These are phyloP conservation scores for Quercus mongolica DNA, from an alignment of 306 rosid species.

Conservation along the genomic window DNA sequence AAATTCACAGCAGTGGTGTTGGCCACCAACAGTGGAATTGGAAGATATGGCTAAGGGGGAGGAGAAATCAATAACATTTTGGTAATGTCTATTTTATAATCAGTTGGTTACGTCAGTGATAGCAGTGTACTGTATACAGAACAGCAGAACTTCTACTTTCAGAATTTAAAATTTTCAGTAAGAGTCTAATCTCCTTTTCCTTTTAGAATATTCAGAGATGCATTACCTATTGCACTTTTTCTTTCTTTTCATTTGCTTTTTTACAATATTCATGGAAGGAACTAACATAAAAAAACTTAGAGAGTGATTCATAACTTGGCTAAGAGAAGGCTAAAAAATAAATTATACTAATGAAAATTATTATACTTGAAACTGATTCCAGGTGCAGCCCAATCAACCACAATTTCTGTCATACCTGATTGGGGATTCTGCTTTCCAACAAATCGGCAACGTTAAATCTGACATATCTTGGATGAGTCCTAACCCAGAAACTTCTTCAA, in stretches of 20 bases:
- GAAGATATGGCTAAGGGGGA: background rate
- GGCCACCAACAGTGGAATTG: background rate
- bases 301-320: background rate
- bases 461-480: conserved; percentile 53
- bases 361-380: background rate
- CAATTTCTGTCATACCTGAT: conserved; percentile 39
- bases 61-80: background rate
- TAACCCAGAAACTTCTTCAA: conserved; percentile 48
- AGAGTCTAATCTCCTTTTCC: background rate
- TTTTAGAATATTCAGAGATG: background rate
- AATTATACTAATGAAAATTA: background rate
- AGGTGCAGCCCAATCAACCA: background rate
- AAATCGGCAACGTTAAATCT: conserved; percentile 63
- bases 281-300: background rate
- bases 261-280: background rate
- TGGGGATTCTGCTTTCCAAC: conserved; percentile 61
- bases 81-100: background rate
- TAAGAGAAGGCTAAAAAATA: background rate
- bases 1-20: background rate
- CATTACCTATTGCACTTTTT: background rate
- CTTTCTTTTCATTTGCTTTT: background rate
- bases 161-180: background rate
- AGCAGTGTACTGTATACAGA: background rate
- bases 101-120: background rate
- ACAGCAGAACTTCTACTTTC: background rate